phyloP scores from a whole-genome alignment of 2,329 filamentous ascomycete genomes.

The Colletotrichum camelliae region DNA sequence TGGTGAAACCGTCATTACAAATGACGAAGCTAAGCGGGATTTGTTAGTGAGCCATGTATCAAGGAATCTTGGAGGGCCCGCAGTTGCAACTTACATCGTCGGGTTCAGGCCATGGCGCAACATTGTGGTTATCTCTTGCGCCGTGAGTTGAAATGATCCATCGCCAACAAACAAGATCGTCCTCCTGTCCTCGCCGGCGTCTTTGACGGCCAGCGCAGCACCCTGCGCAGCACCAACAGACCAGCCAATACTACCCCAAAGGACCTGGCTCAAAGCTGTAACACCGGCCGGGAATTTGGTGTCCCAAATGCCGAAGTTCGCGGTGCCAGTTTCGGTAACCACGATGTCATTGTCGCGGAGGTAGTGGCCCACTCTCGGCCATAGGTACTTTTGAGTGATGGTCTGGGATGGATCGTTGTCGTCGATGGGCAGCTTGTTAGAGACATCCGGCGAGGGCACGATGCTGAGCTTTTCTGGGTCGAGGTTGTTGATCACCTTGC shows the following conservation, averaged over 20 bases:
- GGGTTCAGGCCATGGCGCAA: slow-evolving; percentile 75
- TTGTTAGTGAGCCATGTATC: slow-evolving; percentile 24
- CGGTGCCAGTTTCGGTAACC: slow-evolving; percentile 86
- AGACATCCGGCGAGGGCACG: slow-evolving; percentile 56
- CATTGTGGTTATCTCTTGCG: slow-evolving; percentile 85
- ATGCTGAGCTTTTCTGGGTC: slow-evolving; percentile 64
- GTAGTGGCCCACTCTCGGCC: slow-evolving; percentile 78
- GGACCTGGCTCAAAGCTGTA: slow-evolving; percentile 80
- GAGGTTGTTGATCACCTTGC: slow-evolving; percentile 68
- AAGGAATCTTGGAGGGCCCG: not conserved
- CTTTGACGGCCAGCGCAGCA: slow-evolving; percentile 77
- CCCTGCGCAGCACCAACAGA: slow-evolving; percentile 64
- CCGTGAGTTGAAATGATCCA: slow-evolving; percentile 84
- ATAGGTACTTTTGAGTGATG: slow-evolving; percentile 78
- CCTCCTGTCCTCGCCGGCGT: slow-evolving; percentile 62
- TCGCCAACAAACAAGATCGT: slow-evolving; percentile 90
- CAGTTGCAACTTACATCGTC: slow-evolving; percentile 67
- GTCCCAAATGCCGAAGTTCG: slow-evolving; percentile 89
- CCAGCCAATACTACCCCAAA: slow-evolving; percentile 73
- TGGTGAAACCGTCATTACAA: slow-evolving; percentile 88
- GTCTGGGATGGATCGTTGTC: slow-evolving; percentile 42
- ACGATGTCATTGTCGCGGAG: slow-evolving; percentile 76
- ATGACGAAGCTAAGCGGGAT: slow-evolving; percentile 70
- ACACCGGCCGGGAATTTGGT: slow-evolving; percentile 80
- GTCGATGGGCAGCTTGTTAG: slow-evolving; percentile 50